A percentile compares a stretch with the other conserved stretches of the same genome.
These are phyloP conservation scores for Trichomonascus vanleenenianus DNA, from an alignment of 805 yeast genomes.

Conservation along the genomic window DNA sequence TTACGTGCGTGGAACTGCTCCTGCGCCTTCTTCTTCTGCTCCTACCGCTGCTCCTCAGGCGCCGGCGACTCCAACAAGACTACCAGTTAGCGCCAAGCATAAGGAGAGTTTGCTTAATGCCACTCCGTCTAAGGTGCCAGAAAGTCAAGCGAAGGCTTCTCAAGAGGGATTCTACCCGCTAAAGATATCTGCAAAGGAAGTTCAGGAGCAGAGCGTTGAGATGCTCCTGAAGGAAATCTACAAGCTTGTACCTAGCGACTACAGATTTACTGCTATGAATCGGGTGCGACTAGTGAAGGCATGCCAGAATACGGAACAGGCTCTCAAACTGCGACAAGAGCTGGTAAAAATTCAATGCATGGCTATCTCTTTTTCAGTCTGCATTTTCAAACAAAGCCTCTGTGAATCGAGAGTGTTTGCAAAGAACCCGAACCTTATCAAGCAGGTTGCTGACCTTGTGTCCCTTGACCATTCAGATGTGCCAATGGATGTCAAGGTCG, in stretches of 20 bases:
- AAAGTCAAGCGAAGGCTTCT: not conserved
- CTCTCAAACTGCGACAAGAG: slow-evolving; percentile 47
- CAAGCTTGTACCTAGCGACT: slow-evolving; percentile 44
- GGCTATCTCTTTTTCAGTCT: slow-evolving; percentile 57
- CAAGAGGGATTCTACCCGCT: slow-evolving; percentile 44
- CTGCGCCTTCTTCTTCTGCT: slow-evolving; percentile 2
- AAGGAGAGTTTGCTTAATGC: not conserved
- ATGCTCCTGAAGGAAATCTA: slow-evolving; percentile 18
- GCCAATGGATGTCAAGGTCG: slow-evolving; percentile 45
- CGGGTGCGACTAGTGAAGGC: slow-evolving; percentile 64
- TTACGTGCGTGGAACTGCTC: slow-evolving; percentile 11
- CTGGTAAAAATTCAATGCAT: slow-evolving; percentile 57
- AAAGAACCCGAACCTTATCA: slow-evolving; percentile 61
- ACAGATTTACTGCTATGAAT: slow-evolving; percentile 55
- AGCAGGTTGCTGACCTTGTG: slow-evolving; percentile 63
- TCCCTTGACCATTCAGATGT: slow-evolving; percentile 49
- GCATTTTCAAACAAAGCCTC: slow-evolving; percentile 47
- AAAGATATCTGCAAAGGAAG: slow-evolving; percentile 45
- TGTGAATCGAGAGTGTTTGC: slow-evolving; percentile 63
- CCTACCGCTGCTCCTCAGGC: slow-evolving; percentile 1
- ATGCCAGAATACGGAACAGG: slow-evolving; percentile 48
- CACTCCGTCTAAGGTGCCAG: not conserved
- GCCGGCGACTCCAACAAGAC: not conserved
- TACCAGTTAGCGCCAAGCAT: not conserved
- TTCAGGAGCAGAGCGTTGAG: slow-evolving; percentile 36